Percentiles rank a stretch among this genome's conserved stretches.
Evolutionary conservation across 1,139 yeast species (phyloP).

Genomic region (Pichia sp.): DNA sequence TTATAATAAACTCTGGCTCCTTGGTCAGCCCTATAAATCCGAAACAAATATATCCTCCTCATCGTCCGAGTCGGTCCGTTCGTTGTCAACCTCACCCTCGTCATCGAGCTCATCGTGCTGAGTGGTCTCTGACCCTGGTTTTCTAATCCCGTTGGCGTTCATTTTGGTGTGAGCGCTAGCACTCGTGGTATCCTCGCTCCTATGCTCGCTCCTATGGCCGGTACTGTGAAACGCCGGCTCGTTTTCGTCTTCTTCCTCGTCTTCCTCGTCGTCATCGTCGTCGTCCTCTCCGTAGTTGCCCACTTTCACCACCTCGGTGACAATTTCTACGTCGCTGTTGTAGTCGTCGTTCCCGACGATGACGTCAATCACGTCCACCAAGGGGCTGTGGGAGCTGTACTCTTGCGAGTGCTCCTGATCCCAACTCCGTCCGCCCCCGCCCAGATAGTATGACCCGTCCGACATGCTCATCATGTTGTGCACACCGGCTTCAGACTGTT

Average conservation of each 20-base stretch:
- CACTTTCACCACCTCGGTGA: constrained; percentile 12
- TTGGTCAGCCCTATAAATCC: constrained; percentile 9
- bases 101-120: constrained; percentile 15
- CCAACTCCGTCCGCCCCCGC: constrained; percentile 21
- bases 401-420: background rate
- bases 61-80: constrained; percentile 2
- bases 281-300: constrained; percentile 16
- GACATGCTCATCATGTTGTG: constrained; percentile 20
- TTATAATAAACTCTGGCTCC: background rate
- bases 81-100: constrained; percentile 3
- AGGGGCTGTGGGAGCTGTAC: constrained; percentile 22
- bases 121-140: background rate
- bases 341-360: constrained; percentile 21
- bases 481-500: constrained; percentile 47
- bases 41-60: constrained; percentile 13
- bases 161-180: background rate
- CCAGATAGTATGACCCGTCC: constrained; percentile 26
- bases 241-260: constrained; percentile 5
- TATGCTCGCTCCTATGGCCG: too few relatives aligned
- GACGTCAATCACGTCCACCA: constrained; percentile 49
- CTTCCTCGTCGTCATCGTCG: constrained; percentile 18
- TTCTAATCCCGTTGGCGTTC: background rate
- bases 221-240: too few relatives aligned
- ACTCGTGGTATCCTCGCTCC: background rate
- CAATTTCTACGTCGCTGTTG: constrained; percentile 17